Evolutionary conservation across 2,329 filamentous ascomycete species (phyloP).

Genomic region (Pseudogymnoascus verrucosus): DNA sequence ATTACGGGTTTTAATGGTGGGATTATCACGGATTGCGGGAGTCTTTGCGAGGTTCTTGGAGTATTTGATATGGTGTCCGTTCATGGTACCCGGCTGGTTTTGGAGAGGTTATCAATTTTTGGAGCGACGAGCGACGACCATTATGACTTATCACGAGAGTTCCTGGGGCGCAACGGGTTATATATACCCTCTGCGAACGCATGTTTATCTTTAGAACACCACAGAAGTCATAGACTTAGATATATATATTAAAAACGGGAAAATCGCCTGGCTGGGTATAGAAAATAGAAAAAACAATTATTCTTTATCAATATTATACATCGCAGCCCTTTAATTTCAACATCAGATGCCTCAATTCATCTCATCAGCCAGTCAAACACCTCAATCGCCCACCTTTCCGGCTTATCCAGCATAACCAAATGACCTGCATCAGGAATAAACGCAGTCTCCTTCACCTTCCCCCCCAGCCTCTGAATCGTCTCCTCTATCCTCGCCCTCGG

Average conservation of each 20-base stretch:
- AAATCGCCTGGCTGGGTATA: not conserved
- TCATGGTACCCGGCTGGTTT: not conserved
- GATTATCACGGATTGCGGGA: not conserved
- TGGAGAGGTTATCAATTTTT: not conserved
- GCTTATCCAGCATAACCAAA: not conserved
- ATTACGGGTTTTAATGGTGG: not conserved
- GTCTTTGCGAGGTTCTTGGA: not conserved
- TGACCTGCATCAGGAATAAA: not conserved
- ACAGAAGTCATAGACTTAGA: not conserved
- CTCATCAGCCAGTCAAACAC: not conserved
- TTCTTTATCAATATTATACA: not conserved
- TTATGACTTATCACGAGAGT: not conserved
- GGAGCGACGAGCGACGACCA: too few relatives aligned
- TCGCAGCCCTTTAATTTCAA: not conserved
- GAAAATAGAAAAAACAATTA: not conserved
- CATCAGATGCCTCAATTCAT: not conserved
- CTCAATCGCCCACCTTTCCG: not conserved
- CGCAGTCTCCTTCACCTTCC: not conserved
- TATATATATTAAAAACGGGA: not conserved
- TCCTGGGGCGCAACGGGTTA: not conserved
- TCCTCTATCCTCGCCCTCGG: not conserved
- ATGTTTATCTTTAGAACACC: not conserved
- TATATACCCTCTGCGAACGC: not conserved
- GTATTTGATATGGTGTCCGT: not conserved
- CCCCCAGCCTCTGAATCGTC: not conserved